Evolutionary conservation across 2,329 filamentous ascomycete species (phyloP).

Genomic region (Aureobasidium uvarum): DNA sequence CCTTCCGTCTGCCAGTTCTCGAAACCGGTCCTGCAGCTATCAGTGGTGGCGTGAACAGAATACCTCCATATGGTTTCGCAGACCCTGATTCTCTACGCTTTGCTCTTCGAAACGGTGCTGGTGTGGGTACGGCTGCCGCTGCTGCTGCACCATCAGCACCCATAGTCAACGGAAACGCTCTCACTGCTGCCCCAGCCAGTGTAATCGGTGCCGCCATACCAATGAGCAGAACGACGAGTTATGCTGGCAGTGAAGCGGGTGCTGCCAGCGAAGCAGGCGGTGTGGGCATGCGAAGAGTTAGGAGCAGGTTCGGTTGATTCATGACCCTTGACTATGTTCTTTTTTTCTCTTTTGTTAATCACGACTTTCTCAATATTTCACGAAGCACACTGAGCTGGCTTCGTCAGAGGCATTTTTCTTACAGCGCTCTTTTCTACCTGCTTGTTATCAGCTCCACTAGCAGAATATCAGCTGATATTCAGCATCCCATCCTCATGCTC

Average conservation of each 20-base stretch:
- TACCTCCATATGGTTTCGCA: slow-evolving; percentile 38
- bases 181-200: slow-evolving; percentile 3
- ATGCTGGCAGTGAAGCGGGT: slow-evolving; percentile 32
- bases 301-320: slow-evolving; percentile 23
- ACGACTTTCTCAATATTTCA: background rate
- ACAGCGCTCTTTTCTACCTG: background rate
- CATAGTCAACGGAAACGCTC: slow-evolving; percentile 30
- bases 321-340: background rate
- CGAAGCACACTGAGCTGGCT: background rate
- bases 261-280: slow-evolving; percentile 27
- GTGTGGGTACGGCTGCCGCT: slow-evolving; percentile 27
- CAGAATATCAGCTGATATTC: background rate
- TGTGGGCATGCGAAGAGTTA: slow-evolving; percentile 29
- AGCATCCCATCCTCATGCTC: background rate
- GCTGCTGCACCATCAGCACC: slow-evolving; percentile 30
- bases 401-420: background rate
- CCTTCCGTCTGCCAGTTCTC: slow-evolving; percentile 39
- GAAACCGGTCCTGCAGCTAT: slow-evolving; percentile 40
- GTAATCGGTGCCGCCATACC: slow-evolving; percentile 34
- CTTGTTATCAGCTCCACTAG: background rate
- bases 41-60: slow-evolving; percentile 38
- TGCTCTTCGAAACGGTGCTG: slow-evolving; percentile 28
- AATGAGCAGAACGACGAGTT: slow-evolving; percentile 33
- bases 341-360: background rate
- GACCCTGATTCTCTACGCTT: slow-evolving; percentile 27